Evolutionary conservation across 2,329 filamentous ascomycete species (phyloP), one percentile per base, ranked within the genome.

Genomic region (Fusarium abutilonis): DNA sequence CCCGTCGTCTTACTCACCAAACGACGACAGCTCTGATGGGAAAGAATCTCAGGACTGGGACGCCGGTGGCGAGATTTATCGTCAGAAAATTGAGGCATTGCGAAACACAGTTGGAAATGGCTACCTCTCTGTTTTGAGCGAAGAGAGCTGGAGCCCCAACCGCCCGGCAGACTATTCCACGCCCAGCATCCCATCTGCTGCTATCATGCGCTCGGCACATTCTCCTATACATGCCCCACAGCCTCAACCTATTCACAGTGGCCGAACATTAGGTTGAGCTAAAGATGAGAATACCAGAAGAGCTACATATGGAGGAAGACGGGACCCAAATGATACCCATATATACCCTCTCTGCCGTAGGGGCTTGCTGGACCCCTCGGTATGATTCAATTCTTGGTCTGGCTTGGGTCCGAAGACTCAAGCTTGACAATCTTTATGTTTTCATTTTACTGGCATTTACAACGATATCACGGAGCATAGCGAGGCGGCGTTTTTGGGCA

Each of bases 71-170:
- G 91, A 95, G 70, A 80, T 91, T 8, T 98, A 97, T 76, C 87
- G 90, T 54, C 91, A 91, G 74, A 95, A 95, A 75, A 89, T 98
- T 51, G 93, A 97, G 75, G 88, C 90, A 4, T 79, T 97, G 50
- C 89, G 93, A 60, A 89, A 89, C 70, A 92, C 94, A 70, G 89
- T 97, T 64, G 93, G 93, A 29, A 92, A 88, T 68, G 90, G 88
- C 34, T 99, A 96, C 84, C 83, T 99, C 35, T 93, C 88, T 62
- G 92, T 91, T 13, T 80, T 98, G 46, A 90, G 90, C 58, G 93
- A 97, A 70, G 91, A 95, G 74, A 82, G 78, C 38, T 88, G 86
- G 85, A 82, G 39, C 29, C 42, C 68, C 14, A 69, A 58, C 13
- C 63, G 52, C 9, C 49, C 66, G n/a, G 15, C 68, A 43, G 68